Evolutionary conservation across 2,329 filamentous ascomycete genomes (phyloP), one percentile per base, ranked within the genome.

Genomic region (Leptodontidium sp.): DNA sequence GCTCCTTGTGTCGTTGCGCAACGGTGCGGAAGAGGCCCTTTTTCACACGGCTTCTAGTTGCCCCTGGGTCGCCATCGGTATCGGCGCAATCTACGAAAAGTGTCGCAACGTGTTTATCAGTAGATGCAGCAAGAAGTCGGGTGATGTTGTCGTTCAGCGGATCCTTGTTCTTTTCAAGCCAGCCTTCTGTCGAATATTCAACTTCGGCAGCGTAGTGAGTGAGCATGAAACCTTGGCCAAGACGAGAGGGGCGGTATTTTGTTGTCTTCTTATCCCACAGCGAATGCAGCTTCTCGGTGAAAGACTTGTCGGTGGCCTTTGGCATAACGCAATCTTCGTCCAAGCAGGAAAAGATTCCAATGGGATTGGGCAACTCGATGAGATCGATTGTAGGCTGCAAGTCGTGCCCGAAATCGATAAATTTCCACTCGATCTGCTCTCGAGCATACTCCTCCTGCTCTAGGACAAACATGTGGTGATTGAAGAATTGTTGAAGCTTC

Each of bases 261-360:
- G 89, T 87, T 43, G 94, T 96, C 80, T 98, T 98, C 77, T 94
- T 93, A 78, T 98, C 94, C 96, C 97, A 99, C 1, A 99, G 82
- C 0, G 91, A 91, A 81, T 99, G 93, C n/a, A 99, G 85, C 80
- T 99, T 99, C 76, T 99, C 97, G 0, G 95, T 98, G 77, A 99
- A 99, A 8, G 92, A 93, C 80, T 93, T 95, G 80, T 99, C 97
- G 0, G 95, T 98, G 3, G 96, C 96, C 81, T 98, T 99, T 40
- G 96, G 96, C 96, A 99, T 99, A 40, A 99, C 97, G 59, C 91
- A 96, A 81, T 99, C 96, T 81, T 99, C 96, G 74, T 99, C 96
- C 17, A 99, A 85, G 77, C 97, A 99, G 0, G 96, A 98, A 80
- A 99, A 99, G 76, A 99, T 97, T 83, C 96, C 97, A 67, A 99